A percentile compares a stretch with the other conserved stretches of the same genome.
These are phyloP conservation scores for Aegle marmelos DNA, from an alignment of 345 rosid genomes.

Conservation along the genomic window DNA sequence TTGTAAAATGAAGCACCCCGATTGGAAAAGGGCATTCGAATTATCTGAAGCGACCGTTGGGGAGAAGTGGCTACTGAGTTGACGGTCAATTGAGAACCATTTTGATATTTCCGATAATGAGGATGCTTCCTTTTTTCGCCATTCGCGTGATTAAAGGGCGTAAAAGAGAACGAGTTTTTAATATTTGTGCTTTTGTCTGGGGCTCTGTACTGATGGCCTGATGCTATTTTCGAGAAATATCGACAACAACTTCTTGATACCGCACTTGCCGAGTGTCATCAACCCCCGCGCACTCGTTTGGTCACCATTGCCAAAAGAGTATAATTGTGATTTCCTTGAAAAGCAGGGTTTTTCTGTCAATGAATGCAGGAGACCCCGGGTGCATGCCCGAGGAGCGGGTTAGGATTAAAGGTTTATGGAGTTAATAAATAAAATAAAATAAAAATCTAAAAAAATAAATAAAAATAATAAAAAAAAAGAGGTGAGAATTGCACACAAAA, in stretches of 20 bases:
- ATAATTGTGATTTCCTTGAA: too few relatives aligned
- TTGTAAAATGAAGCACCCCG: background rate
- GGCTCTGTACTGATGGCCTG: background rate
- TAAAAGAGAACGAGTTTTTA: background rate
- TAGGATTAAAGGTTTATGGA: background rate
- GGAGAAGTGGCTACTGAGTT: too few relatives aligned
- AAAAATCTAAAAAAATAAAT: too few relatives aligned
- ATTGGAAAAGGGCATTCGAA: background rate
- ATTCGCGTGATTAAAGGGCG: conserved; percentile 22
- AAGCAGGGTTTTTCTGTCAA: too few relatives aligned
- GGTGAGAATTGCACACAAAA: background rate
- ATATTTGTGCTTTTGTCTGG: background rate
- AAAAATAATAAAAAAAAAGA: too few relatives aligned
- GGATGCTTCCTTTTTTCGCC: conserved; percentile 11
- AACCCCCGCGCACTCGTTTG: background rate
- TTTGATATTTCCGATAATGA: conserved; percentile 26
- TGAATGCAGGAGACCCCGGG: too few relatives aligned
- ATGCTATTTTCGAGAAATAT: background rate
- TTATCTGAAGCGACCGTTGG: conserved; percentile 16
- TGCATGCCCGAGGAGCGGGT: background rate
- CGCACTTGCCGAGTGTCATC: background rate
- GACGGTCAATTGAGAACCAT: background rate
- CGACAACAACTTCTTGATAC: background rate
- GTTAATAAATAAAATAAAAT: background rate
- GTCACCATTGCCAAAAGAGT: background rate